Evolutionary conservation across 371 early-diverging fungal genomes (phyloP), one percentile per base, ranked within the genome.

Genomic region (Blastocladiella emersonii): DNA sequence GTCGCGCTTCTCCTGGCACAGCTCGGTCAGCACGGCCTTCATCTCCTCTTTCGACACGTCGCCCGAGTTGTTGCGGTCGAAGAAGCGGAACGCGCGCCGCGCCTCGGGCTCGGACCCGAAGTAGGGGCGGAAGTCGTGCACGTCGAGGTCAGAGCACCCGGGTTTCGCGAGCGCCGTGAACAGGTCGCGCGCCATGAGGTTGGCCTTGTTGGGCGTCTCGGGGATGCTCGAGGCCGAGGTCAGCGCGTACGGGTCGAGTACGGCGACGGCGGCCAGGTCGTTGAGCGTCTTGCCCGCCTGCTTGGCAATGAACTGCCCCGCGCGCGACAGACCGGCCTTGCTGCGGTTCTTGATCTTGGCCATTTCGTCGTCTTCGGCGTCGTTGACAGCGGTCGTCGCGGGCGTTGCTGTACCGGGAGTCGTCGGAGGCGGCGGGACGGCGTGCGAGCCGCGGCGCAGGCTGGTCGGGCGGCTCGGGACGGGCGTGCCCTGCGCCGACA

Each of bases 1-100:
- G 27, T 76, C 70, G 19, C 21, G 8, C 30, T 85, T 79, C 61
- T 89, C 90, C 43, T 79, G 77, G 66, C 85, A 85, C 41, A 84
- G 79, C 27, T 74, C 72, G 12, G 85, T 65, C 45, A 88, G 77
- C 19, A 75, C 73, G 34, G 81, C 74, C 30, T 83, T 78, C 65
- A 89, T 69, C 64, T 89, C 89, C 23, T 69, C 66, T 51, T 75
- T 74, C 65, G 78, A 80, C 37, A 90, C 72, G 57, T 82, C 82
- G 37, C 87, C 87, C 69, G 85, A 85, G 32, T 73, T 75, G 68
- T 88, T 87, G 63, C 72, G 70, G 70, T 89, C 90, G 67, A 89
- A 88, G 51, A 89, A 63, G 30, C 64, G 63, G 70, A 90, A 89
- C 23, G 89, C 90, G 63, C 78, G 74, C 15, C 72, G 66, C 0